Conservation (phyloP, 176 grass and related monocot species). For the Oryza punctata region DNA sequence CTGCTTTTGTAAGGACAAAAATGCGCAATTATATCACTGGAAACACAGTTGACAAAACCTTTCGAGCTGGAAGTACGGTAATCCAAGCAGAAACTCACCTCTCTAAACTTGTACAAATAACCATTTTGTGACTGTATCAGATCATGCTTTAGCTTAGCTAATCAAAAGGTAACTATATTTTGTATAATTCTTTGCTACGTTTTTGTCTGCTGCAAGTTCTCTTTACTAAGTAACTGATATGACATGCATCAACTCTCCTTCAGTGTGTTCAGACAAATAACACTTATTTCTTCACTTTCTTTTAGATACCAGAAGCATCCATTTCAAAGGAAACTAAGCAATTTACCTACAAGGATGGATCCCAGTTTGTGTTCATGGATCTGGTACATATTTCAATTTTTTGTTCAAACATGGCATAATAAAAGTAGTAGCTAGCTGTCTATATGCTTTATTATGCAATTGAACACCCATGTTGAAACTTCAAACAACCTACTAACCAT, state of each 20-base stretch:
- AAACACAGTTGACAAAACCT: constrained; percentile 99
- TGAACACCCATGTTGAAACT: background rate
- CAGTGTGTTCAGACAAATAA: background rate
- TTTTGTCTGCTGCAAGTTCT: background rate
- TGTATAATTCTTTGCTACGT: background rate
- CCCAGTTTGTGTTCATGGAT: constrained; percentile 95
- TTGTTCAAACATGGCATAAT: background rate
- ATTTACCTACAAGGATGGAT: constrained; percentile 92
- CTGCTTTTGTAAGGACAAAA: constrained; percentile 96
- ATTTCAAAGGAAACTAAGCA: constrained; percentile 92
- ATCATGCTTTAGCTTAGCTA: constrained; percentile 3
- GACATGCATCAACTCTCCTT: background rate
- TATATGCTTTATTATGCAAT: background rate
- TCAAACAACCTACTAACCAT: background rate
- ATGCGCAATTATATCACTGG: constrained; percentile 82
- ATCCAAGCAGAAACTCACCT: constrained; percentile 39
- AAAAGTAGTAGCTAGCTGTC: background rate
- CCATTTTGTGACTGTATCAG: background rate
- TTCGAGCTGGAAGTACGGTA: constrained; percentile 99
- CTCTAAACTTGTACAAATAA: background rate
- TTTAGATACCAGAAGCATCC: constrained; percentile 79
- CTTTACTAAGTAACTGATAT: background rate
- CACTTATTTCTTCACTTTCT: background rate
- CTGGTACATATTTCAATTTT: constrained; percentile 50
- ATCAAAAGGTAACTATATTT: background rate